A percentile compares a stretch with the other conserved stretches of the same genome.
Evolutionary conservation across 306 rosid genomes (phyloP).

Genomic region (Psophocarpus tetragonolobus): DNA sequence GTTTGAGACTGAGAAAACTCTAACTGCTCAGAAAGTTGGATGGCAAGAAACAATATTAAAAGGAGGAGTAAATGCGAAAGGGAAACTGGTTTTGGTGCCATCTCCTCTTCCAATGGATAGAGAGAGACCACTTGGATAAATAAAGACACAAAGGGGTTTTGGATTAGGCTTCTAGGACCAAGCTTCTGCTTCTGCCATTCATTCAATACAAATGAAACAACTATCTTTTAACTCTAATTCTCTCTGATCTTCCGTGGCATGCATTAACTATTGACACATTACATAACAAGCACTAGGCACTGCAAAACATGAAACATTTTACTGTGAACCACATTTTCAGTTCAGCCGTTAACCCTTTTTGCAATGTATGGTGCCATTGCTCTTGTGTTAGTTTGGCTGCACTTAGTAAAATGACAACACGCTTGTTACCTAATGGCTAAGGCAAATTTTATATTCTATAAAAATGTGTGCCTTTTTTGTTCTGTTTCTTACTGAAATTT

Average conservation of each 20-base stretch:
- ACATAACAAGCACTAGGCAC: not conserved
- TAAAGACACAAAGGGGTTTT: conserved; percentile 4
- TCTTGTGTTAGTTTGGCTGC: conserved; percentile 27
- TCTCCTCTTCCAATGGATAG: conserved; percentile 29
- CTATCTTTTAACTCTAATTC: conserved; percentile 10
- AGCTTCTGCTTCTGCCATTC: conserved; percentile 28
- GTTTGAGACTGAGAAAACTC: conserved; percentile 52
- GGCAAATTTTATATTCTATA: not conserved
- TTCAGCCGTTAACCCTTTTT: not conserved
- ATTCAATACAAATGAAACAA: conserved; percentile 7
- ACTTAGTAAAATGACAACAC: not conserved
- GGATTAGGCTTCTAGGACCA: conserved; percentile 26
- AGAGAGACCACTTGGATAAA: not conserved
- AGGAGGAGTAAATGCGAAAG: conserved; percentile 44
- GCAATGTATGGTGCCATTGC: not conserved
- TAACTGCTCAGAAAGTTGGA: conserved; percentile 52
- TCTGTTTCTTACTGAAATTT: conserved; percentile 30
- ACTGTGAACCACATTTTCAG: conserved; percentile 14
- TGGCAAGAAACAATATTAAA: conserved; percentile 45
- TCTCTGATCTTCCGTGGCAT: conserved; percentile 17
- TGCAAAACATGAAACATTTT: conserved; percentile 9
- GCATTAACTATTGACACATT: conserved; percentile 8
- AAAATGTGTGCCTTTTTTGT: conserved; percentile 18
- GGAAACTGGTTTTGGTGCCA: conserved; percentile 44
- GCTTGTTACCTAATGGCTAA: not conserved